Percentiles rank a stretch among this genome's conserved stretches.
phyloP scores from a whole-genome alignment of 1,284 basidiomycete species.

The Ganoderma meredithae region DNA sequence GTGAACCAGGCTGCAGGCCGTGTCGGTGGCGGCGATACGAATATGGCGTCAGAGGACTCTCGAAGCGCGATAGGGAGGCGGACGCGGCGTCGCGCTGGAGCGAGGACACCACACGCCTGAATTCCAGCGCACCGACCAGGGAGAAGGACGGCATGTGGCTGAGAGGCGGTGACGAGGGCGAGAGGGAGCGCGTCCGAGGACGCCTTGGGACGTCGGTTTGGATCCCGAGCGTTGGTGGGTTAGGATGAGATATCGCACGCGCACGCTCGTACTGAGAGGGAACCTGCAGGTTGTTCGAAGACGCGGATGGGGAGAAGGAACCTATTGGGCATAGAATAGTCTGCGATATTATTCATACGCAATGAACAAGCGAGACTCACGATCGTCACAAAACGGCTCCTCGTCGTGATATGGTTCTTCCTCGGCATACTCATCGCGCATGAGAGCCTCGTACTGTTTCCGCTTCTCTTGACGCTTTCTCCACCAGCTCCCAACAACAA shows the following conservation, averaged over 20 bases:
- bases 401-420: conserved; percentile 54
- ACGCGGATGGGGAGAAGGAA: conserved; percentile 8
- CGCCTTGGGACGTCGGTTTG: conserved; percentile 50
- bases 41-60: conserved; percentile 73
- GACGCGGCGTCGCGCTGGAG: conserved; percentile 71
- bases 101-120: conserved; percentile 87
- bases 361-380: conserved; percentile 48
- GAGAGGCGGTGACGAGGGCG: conserved; percentile 46
- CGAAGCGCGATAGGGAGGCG: conserved; percentile 67
- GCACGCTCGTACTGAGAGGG: conserved; percentile 38
- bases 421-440: conserved; percentile 67
- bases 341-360: background rate
- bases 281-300: conserved; percentile 26
- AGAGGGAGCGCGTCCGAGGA: conserved; percentile 47
- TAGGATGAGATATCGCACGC: conserved; percentile 47
- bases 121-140: conserved; percentile 92
- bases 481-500: conserved; percentile 86
- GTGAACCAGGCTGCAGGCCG: conserved; percentile 42
- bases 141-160: conserved; percentile 83
- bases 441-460: conserved; percentile 56
- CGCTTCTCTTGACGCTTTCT: conserved; percentile 57
- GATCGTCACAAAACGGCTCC: conserved; percentile 66
- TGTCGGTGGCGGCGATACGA: conserved; percentile 75
- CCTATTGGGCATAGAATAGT: background rate
- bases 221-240: conserved; percentile 48